Base-by-base conservation (phyloP, 108 stramenopile species). In the Discostella stelligeroides region DNA sequence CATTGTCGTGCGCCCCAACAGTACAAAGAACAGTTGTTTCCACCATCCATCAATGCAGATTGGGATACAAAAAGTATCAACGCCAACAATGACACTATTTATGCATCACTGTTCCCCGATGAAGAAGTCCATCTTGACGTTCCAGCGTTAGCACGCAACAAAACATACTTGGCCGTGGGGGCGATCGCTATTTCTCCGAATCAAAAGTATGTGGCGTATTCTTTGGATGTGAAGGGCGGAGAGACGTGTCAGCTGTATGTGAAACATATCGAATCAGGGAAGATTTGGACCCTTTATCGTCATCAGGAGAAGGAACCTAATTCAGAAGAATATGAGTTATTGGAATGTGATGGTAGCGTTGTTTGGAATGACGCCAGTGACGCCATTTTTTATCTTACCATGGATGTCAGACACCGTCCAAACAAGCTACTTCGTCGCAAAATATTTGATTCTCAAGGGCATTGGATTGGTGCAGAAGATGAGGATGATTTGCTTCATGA, bases 241-340 rank as follows among this genome's bases (percentile, higher is more conserved):
- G 98, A 98, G 83, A 94, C 82, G 7, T 99, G 95, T 83, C 82
- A 88, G 18, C 55, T 98, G 34, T 73, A 78, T 47, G 85, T 98
- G 28, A 73, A 80, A 50, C 66, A 95, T 60, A 60, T 96, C 37
- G 78, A 82, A 49, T 92, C 86, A 9, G 90, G 89, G 13, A 67
- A 88, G 59, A 71, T 66, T 41, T 60, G 76, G 64, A 13, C 81
- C 47, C 38, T 90, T 7, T 79, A 71, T 63, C 61, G 86, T 58
- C 85, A 87, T 37, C 84, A 84, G 30, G 37, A 65, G 38, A 61
- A 87, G 17, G 28, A 62, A n/a, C 50, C 10, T 9, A n/a, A 50
- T 23, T 24, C 24, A 4, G 39, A 5, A 15, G 50, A 60, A 13
- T 15, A 49, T 34, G 23, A 40, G 5, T 27, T 28, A 40, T 43